These are phyloP conservation scores for Tardiomyces blankii DNA, from an alignment of 1,139 yeast genomes.

Conservation along the genomic window DNA sequence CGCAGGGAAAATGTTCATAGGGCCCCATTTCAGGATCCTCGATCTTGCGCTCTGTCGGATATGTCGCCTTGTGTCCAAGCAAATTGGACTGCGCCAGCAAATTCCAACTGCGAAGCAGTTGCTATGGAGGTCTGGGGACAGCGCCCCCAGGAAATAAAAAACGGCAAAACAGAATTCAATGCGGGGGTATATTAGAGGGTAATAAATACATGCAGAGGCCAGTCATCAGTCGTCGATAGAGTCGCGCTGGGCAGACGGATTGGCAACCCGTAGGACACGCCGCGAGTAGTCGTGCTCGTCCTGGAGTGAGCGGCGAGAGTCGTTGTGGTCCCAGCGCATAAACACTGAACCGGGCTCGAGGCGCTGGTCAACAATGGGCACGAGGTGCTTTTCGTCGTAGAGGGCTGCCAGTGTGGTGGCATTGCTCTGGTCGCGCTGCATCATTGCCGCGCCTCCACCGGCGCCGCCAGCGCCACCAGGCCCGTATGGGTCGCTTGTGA, in stretches of 20 bases:
- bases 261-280: constrained; percentile 56
- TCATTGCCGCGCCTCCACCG: constrained; percentile 3
- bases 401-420: constrained; percentile 16
- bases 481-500: neutral
- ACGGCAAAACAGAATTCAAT: too few species aligned
- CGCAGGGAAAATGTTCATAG: too few species aligned
- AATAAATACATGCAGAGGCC: neutral
- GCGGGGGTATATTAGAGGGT: neutral
- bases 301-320: constrained; percentile 51
- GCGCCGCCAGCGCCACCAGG: constrained; percentile 8
- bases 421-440: constrained; percentile 6
- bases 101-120: too few species aligned
- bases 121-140: too few species aligned
- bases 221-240: neutral
- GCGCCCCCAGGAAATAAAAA: too few species aligned
- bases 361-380: constrained; percentile 55
- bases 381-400: constrained; percentile 16
- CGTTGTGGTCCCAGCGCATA: constrained; percentile 38
- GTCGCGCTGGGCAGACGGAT: constrained; percentile 31
- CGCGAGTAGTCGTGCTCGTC: constrained; percentile 70
- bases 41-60: too few species aligned
- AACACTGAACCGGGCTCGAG: constrained; percentile 59
- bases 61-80: too few species aligned
- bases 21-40: too few species aligned
- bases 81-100: too few species aligned